Percentiles rank a stretch among this genome's conserved stretches.
phyloP scores from a whole-genome alignment of 2,329 filamentous ascomycete species.

The Dactylellina drechsleri region DNA sequence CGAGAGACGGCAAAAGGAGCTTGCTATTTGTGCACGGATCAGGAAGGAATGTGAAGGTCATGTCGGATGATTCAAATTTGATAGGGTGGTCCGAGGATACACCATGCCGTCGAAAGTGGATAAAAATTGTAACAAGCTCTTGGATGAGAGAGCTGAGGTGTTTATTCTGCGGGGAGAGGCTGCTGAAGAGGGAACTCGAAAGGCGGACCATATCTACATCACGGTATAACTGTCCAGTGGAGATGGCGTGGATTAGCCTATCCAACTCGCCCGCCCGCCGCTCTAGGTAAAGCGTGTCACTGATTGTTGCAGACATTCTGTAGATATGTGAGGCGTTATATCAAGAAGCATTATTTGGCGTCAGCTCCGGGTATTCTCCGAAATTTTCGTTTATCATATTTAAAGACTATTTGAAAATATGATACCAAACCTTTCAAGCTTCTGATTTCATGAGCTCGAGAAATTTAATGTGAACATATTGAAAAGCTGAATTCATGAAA shows the following conservation, averaged over 20 bases:
- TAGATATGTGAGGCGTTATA: neutral
- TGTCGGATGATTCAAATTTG: slow-evolving; percentile 7
- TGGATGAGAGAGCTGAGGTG: neutral
- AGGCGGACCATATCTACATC: neutral
- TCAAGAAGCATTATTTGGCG: too few species aligned
- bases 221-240: neutral
- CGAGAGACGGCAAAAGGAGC: neutral
- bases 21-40: neutral
- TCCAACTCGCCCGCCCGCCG: neutral
- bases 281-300: neutral
- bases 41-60: slow-evolving; percentile 3
- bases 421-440: too few species aligned
- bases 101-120: neutral
- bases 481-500: too few species aligned
- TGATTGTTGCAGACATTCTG: slow-evolving; percentile 2
- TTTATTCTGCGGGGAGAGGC: neutral
- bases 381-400: too few species aligned
- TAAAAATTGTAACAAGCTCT: neutral
- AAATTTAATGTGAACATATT: too few species aligned
- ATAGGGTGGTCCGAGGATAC: neutral
- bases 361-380: too few species aligned
- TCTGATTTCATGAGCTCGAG: too few species aligned
- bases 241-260: neutral
- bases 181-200: neutral
- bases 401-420: too few species aligned